Evolutionary conservation across 2,329 filamentous ascomycete species (phyloP).

Genomic region (Fusarium citri): DNA sequence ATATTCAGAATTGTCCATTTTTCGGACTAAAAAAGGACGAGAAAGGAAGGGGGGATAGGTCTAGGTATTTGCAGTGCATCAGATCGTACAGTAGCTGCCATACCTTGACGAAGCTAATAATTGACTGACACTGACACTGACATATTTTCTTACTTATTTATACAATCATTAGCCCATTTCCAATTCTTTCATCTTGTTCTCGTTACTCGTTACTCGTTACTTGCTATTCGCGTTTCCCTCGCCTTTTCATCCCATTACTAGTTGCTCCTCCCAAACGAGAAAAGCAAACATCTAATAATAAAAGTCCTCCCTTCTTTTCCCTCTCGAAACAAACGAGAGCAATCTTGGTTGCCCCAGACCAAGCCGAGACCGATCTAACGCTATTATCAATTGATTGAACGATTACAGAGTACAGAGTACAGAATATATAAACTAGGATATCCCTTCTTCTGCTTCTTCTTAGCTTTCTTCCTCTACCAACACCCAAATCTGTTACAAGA

Average conservation of each 20-base stretch:
- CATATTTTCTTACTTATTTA: conserved; percentile 4
- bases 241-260: not conserved
- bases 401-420: not conserved
- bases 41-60: not conserved
- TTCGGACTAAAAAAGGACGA: not conserved
- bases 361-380: not conserved
- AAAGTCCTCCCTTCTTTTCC: not conserved
- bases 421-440: not conserved
- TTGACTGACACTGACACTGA: conserved; percentile 15
- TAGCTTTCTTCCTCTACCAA: not conserved
- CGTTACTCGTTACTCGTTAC: not conserved
- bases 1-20: conserved; percentile 4
- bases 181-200: not conserved
- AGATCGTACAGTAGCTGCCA: not conserved
- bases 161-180: conserved; percentile 7
- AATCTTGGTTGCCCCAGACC: not conserved
- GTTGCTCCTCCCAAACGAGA: not conserved
- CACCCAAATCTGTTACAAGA: not conserved
- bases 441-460: not conserved
- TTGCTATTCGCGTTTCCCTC: not conserved
- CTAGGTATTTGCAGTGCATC: not conserved
- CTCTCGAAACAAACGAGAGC: conserved; percentile 1
- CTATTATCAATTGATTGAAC: not conserved
- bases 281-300: conserved; percentile 8
- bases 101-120: not conserved